Evolutionary conservation across 129 eudicot species (phyloP).

Genomic region (Silybum marianum): DNA sequence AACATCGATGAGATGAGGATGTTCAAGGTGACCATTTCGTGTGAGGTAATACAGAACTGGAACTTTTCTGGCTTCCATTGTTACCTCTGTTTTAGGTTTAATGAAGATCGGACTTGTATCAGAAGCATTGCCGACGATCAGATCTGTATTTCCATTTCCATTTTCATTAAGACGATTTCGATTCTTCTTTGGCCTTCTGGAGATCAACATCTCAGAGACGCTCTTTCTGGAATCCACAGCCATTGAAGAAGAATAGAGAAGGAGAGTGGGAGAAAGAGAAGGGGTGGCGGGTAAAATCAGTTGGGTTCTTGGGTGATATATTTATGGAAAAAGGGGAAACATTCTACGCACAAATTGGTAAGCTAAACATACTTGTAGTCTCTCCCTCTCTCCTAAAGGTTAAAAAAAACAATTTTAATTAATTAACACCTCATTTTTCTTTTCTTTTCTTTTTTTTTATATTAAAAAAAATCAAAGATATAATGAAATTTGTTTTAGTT

Average conservation of each 20-base stretch:
- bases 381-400: too few relatives aligned
- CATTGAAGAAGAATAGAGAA: too few relatives aligned
- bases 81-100: slow-evolving; percentile 21
- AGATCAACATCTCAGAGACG: slow-evolving; percentile 41
- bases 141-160: slow-evolving; percentile 9
- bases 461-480: too few relatives aligned
- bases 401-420: too few relatives aligned
- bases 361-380: slow-evolving; percentile 3
- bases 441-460: too few relatives aligned
- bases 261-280: slow-evolving; percentile 32
- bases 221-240: slow-evolving; percentile 34
- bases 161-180: slow-evolving; percentile 5
- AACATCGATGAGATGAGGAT: slow-evolving; percentile 87
- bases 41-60: slow-evolving; percentile 71
- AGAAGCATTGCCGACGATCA: neutral
- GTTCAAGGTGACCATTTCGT: slow-evolving; percentile 66
- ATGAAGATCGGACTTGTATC: slow-evolving; percentile 30
- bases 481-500: too few relatives aligned
- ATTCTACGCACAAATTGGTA: slow-evolving; percentile 21
- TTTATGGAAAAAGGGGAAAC: slow-evolving; percentile 26
- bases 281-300: slow-evolving; percentile 48
- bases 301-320: neutral
- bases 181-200: slow-evolving; percentile 35
- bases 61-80: slow-evolving; percentile 21
- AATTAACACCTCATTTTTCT: too few relatives aligned